Conservation (phyloP, 2,329 filamentous ascomycete species). For the Penicillium psychrosexuale region DNA sequence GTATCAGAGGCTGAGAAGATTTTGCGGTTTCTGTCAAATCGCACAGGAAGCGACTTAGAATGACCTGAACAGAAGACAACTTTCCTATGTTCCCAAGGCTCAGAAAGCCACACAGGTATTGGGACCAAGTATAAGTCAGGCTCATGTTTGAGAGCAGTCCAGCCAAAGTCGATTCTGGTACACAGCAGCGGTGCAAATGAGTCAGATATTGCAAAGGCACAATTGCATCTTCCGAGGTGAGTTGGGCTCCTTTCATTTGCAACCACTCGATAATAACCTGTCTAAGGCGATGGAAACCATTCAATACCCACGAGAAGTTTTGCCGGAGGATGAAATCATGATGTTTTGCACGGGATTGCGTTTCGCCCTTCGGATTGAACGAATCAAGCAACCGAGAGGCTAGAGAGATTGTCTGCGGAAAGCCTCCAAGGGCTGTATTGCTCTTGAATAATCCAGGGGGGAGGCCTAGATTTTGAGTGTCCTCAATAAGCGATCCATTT, state of each 20-base stretch:
- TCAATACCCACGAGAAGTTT: conserved; percentile 34
- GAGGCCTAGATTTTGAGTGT: conserved; percentile 33
- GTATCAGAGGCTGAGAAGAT: conserved; percentile 17
- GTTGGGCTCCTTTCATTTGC: conserved; percentile 14
- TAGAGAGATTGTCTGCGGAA: conserved; percentile 24
- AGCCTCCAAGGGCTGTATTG: conserved; percentile 27
- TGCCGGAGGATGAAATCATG: conserved; percentile 28
- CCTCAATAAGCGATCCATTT: conserved; percentile 26
- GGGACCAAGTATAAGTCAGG: conserved; percentile 29
- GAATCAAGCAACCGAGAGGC: conserved; percentile 32
- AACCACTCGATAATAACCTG: conserved; percentile 30
- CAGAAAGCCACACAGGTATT: conserved; percentile 33
- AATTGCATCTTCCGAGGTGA: conserved; percentile 18
- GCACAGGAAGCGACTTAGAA: conserved; percentile 30
- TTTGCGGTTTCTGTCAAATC: conserved; percentile 21
- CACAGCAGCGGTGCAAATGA: conserved; percentile 22
- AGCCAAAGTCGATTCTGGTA: conserved; percentile 20
- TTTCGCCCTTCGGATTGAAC: conserved; percentile 20
- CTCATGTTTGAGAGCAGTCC: conserved; percentile 24
- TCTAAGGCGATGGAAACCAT: conserved; percentile 36
- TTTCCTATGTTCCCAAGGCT: conserved; percentile 21
- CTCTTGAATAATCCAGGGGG: conserved; percentile 28
- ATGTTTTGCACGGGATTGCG: conserved; percentile 12
- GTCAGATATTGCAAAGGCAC: conserved; percentile 29
- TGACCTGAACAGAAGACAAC: conserved; percentile 29